Percentiles rank a stretch among this genome's conserved stretches.
These are phyloP conservation scores for Annulohypoxylon truncatum DNA, from an alignment of 2,329 filamentous ascomycete genomes.

Conservation along the genomic window DNA sequence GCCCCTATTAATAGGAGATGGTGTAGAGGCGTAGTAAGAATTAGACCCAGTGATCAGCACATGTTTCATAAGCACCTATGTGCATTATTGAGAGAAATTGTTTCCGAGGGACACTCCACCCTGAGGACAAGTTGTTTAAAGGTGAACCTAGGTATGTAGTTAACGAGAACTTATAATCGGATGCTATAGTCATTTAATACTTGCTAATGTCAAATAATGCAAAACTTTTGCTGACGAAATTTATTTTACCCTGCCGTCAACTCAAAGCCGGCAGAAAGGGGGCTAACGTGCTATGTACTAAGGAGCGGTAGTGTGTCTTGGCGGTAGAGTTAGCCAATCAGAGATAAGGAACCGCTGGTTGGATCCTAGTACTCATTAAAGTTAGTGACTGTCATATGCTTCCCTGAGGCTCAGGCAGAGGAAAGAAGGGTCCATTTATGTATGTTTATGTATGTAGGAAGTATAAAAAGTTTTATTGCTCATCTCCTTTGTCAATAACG, in stretches of 20 bases:
- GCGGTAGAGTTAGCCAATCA: conserved; percentile 19
- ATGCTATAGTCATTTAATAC: neutral
- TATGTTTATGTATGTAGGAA: neutral
- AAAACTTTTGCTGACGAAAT: neutral
- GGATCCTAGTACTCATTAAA: conserved; percentile 29
- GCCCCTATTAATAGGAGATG: neutral
- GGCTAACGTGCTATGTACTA: too few species aligned
- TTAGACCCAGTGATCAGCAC: neutral
- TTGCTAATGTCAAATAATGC: neutral
- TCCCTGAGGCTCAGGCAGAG: neutral
- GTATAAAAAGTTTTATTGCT: conserved; percentile 30
- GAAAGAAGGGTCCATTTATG: conserved; percentile 24
- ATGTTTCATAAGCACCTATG: neutral
- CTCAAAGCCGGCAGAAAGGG: neutral
- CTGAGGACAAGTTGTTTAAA: neutral
- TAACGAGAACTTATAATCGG: neutral
- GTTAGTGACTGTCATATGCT: conserved; percentile 29
- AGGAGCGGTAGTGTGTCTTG: conserved; percentile 11
- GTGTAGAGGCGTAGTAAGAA: neutral
- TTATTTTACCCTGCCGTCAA: neutral
- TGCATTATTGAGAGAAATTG: neutral
- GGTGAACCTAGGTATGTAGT: neutral
- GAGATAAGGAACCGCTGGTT: conserved; percentile 1
- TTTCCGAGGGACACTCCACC: neutral
- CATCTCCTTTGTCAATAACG: conserved; percentile 5